Percentiles rank a stretch among this genome's conserved stretches.
phyloP scores from a whole-genome alignment of 441 rosid genomes.

The Eugenia klotzschiana region DNA sequence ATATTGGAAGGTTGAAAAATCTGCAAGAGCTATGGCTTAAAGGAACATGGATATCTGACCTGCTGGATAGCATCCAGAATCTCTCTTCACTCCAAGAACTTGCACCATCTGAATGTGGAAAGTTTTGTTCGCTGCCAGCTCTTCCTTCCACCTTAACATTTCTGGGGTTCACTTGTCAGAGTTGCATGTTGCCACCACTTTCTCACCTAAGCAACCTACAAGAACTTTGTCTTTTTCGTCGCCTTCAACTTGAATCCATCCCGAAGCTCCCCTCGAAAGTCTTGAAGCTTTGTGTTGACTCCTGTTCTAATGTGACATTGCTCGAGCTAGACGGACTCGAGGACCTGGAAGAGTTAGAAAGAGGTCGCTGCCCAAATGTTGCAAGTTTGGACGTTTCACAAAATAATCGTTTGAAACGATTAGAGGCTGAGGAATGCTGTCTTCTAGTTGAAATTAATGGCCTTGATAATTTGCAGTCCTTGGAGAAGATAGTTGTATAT shows the following conservation, averaged over 20 bases:
- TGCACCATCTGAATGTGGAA: accelerated
- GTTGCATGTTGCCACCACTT: too few species aligned
- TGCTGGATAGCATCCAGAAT: neutral
- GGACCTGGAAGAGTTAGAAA: neutral
- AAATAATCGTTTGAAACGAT: too few species aligned
- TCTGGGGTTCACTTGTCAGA: too few species aligned
- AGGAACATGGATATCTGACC: neutral
- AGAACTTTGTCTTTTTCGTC: too few species aligned
- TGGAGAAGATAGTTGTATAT: neutral
- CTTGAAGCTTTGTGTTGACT: too few species aligned
- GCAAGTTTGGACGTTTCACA: too few species aligned
- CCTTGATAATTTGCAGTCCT: neutral
- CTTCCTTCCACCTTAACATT: neutral
- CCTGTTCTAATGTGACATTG: neutral
- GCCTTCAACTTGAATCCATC: too few species aligned
- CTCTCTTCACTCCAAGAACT: neutral
- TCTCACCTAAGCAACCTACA: too few species aligned
- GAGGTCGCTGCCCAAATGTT: too few species aligned
- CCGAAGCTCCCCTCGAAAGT: too few species aligned
- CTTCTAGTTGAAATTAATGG: neutral
- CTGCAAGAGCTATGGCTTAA: too few species aligned
- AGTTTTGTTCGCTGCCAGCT: neutral
- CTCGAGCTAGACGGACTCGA: accelerated
- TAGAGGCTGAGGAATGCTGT: accelerated
- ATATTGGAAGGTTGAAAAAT: too few species aligned